Evolutionary conservation across 1,139 yeast species (phyloP).

Genomic region (Nakaseomyces bracarensis): DNA sequence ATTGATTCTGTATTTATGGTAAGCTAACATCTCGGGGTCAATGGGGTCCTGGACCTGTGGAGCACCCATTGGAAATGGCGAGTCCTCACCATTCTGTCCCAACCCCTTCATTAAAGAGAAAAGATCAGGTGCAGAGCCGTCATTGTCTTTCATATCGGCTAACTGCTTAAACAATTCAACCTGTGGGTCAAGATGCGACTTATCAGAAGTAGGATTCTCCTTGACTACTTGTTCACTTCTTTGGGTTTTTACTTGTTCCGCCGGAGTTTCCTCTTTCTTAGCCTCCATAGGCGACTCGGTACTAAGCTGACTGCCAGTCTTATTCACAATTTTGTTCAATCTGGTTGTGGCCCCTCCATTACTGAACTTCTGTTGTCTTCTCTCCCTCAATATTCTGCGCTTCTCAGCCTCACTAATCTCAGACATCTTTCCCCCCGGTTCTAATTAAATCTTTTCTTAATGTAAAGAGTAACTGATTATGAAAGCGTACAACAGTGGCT

Average conservation of each 20-base stretch:
- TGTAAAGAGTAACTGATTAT: no score
- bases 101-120: conserved; percentile 24
- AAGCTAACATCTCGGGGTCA: conserved; percentile 23
- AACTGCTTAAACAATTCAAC: conserved; percentile 22
- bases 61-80: conserved; percentile 9
- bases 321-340: conserved; percentile 44
- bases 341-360: conserved; percentile 51
- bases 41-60: conserved; percentile 15
- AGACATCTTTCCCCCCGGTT: conserved; percentile 21
- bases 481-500: no score
- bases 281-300: conserved; percentile 32
- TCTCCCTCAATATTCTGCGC: conserved; percentile 52
- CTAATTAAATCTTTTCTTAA: no score
- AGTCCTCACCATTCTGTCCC: conserved; percentile 13
- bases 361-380: conserved; percentile 61
- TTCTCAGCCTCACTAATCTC: conserved; percentile 52
- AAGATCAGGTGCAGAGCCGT: conserved; percentile 25
- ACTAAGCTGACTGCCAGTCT: conserved; percentile 31
- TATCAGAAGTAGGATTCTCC: no score
- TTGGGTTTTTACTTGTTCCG: no score
- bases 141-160: conserved; percentile 17
- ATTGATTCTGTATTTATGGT: conserved; percentile 26
- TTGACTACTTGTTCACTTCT: no score
- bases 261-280: conserved; percentile 3
- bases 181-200: conserved; percentile 15